These are phyloP conservation scores for Aspergillus ustus DNA, from an alignment of 2,329 filamentous ascomycete genomes.

Conservation along the genomic window DNA sequence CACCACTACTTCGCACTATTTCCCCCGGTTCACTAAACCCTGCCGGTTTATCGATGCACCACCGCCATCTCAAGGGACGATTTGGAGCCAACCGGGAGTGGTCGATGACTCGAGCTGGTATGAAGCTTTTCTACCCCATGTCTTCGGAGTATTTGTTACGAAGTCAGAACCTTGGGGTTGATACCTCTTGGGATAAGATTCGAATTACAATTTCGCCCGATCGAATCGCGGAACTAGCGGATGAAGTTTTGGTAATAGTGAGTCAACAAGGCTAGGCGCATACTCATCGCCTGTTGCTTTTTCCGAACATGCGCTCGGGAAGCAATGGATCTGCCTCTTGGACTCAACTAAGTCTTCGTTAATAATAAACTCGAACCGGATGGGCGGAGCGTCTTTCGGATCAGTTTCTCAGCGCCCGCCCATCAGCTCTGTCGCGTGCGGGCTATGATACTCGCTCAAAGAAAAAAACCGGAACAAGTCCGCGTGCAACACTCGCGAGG, in stretches of 20 bases:
- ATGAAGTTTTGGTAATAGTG: constrained; percentile 1
- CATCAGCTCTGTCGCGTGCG: constrained; percentile 1
- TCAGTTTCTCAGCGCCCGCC: background rate
- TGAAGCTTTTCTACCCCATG: background rate
- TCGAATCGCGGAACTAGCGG: background rate
- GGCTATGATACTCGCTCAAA: background rate
- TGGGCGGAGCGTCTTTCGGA: background rate
- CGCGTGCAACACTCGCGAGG: background rate
- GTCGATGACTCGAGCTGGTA: background rate
- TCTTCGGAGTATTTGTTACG: background rate
- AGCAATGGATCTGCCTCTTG: background rate
- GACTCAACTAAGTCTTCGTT: background rate
- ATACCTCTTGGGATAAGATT: background rate
- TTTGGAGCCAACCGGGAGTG: background rate
- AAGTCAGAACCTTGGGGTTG: background rate
- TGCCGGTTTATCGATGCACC: background rate
- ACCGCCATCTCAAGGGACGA: background rate
- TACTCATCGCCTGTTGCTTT: background rate
- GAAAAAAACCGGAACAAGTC: background rate
- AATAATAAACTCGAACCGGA: background rate
- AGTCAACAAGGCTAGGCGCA: background rate
- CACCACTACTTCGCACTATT: background rate
- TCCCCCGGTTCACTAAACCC: background rate
- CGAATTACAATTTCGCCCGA: background rate
- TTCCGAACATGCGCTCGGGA: background rate